Evolutionary conservation across 768 basidiomycete genomes (phyloP), one percentile per base, ranked within the genome.

Genomic region (Trametes coccinea): DNA sequence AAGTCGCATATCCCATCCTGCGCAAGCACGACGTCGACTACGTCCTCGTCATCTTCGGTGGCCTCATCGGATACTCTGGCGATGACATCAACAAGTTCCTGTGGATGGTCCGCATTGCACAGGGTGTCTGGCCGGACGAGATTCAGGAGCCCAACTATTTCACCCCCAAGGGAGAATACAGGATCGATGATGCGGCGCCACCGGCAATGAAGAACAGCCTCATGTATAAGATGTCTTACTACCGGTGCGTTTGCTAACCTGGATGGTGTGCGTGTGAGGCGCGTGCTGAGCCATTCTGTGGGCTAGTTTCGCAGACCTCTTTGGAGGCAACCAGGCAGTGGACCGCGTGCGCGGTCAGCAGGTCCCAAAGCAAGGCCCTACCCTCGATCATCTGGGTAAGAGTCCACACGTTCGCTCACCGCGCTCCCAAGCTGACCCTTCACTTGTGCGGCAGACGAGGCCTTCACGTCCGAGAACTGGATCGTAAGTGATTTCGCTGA

Each of bases 81-180:
- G 97, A 99, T 73, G 97, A 99, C 72, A 91, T 99, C 80, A 99
- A 99, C 85, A 99, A 99, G 77, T 99, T 98, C 84, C 77, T 99
- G 51, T 98, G 95, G 95, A 98, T 98, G 93, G 89, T 98, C 60
- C 86, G 92, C 57, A 93, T 94, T 66, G 86, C 93, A 4, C 94
- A 96, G 69, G 95, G 95, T 51, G 90, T 96, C 33, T 98, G 95
- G 95, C 97, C 97, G 0, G 94, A 98, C 39, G 97, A 98, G 75
- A 92, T 99, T 62, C 93, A 92, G 72, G 97, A 99, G 76, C 83
- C 87, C 40, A 90, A 90, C 72, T 99, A 92, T 79, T 99, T 99
- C 77, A 98, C 90, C 0, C 80, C 87, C 27, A 78, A 89, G 13
- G 97, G 97, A 47, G 97, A 98, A 72, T 99, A 98, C 77, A 86